Evolutionary conservation across 371 early-diverging fungal species (phyloP).

Genomic region (Chytridium lagenaria): DNA sequence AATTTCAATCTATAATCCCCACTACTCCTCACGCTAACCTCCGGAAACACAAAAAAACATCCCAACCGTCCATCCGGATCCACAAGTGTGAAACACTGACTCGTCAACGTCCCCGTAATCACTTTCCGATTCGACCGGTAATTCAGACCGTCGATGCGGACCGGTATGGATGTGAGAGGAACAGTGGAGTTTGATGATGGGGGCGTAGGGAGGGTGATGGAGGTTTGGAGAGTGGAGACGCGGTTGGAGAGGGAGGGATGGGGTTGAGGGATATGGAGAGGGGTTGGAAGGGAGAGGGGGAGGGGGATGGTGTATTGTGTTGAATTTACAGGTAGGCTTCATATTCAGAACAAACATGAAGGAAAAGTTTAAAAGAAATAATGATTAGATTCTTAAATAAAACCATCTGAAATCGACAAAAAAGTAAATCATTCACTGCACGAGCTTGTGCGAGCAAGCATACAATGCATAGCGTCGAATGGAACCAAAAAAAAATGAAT

Average conservation of each 20-base stretch:
- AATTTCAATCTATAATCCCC: conserved; percentile 40
- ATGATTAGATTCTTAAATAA: no score
- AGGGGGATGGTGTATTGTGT: not conserved
- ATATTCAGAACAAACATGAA: no score
- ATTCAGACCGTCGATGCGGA: not conserved
- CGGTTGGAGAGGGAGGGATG: not conserved
- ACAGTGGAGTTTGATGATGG: not conserved
- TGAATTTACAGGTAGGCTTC: no score
- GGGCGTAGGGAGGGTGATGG: not conserved
- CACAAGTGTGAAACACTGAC: conserved; percentile 29
- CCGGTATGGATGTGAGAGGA: not conserved
- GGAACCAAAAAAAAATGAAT: not conserved
- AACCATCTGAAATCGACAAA: no score
- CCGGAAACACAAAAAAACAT: conserved; percentile 42
- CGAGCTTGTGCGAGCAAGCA: no score
- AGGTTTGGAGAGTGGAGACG: not conserved
- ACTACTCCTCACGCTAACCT: conserved; percentile 37
- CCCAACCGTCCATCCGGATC: conserved; percentile 34
- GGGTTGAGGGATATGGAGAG: not conserved
- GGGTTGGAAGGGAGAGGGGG: not conserved
- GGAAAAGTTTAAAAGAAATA: no score
- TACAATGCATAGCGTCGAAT: no score
- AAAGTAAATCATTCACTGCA: no score
- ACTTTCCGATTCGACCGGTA: conserved; percentile 24
- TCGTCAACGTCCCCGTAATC: conserved; percentile 38